Evolutionary conservation across 2,329 filamentous ascomycete genomes (phyloP).

Genomic region (Ambrosiella beaveri): DNA sequence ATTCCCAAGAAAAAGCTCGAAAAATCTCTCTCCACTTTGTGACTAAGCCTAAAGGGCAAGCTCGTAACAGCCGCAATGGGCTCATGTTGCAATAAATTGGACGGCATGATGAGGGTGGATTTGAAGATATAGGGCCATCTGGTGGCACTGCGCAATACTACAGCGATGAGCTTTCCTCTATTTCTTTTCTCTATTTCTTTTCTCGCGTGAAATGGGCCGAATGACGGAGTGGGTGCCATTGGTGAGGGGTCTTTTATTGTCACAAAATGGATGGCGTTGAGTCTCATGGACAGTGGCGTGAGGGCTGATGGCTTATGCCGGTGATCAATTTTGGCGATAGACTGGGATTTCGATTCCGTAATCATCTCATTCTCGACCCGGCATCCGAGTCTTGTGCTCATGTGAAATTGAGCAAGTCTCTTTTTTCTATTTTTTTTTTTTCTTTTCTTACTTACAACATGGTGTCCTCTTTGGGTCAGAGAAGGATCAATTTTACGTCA

Average conservation of each 20-base stretch:
- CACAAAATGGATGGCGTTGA: not conserved
- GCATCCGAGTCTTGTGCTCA: not conserved
- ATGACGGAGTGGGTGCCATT: not conserved
- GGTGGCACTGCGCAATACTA: not conserved
- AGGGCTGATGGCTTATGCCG: not conserved
- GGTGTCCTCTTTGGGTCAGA: not conserved
- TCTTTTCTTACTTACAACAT: slow-evolving; percentile 6
- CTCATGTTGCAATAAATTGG: no score
- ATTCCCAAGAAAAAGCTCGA: no score
- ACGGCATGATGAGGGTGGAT: no score
- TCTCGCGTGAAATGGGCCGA: not conserved
- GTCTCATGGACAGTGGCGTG: not conserved
- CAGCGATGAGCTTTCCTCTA: not conserved
- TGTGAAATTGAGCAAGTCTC: not conserved
- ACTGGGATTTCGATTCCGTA: not conserved
- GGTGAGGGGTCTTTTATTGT: not conserved
- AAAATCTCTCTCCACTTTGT: no score
- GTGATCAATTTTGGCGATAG: not conserved
- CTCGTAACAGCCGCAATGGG: no score
- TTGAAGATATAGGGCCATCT: not conserved
- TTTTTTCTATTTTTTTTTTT: not conserved
- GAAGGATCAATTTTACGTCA: not conserved
- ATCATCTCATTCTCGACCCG: not conserved
- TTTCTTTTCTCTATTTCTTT: not conserved
- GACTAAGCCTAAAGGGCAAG: no score